These are phyloP conservation scores for Hirschfeldia incana DNA, from an alignment of 345 rosid genomes.

Conservation along the genomic window DNA sequence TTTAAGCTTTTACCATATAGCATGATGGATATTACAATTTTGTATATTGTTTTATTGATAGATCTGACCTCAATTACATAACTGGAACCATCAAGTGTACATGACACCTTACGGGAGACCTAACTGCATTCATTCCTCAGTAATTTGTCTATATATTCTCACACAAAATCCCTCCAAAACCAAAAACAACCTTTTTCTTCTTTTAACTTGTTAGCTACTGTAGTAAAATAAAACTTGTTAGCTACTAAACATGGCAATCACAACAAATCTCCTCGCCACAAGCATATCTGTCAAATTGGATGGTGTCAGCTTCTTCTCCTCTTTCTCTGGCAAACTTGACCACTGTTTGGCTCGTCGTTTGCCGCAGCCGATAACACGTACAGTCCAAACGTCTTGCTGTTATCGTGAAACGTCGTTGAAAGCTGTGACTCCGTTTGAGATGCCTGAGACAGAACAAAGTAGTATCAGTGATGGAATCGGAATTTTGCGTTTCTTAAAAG, in stretches of 20 bases:
- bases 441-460: not conserved
- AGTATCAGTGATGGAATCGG: not conserved
- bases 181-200: not conserved
- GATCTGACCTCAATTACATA: too few relatives aligned
- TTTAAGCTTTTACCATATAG: too few relatives aligned
- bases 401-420: not conserved
- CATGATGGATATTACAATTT: too few relatives aligned
- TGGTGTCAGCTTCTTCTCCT: not conserved
- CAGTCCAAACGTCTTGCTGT: not conserved
- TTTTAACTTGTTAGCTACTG: not conserved
- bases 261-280: not conserved
- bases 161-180: not conserved
- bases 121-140: not conserved
- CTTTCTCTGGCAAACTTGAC: not conserved
- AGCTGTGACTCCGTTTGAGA: not conserved
- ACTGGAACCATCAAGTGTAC: too few relatives aligned
- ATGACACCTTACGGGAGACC: not conserved
- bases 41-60: too few relatives aligned
- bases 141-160: not conserved
- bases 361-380: not conserved
- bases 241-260: constrained; percentile 12
- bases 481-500: constrained; percentile 27
- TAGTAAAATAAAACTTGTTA: too few relatives aligned
- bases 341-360: not conserved
- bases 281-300: not conserved